phyloP scores from a whole-genome alignment of 306 rosid species.

The Styphnolobium japonicum region DNA sequence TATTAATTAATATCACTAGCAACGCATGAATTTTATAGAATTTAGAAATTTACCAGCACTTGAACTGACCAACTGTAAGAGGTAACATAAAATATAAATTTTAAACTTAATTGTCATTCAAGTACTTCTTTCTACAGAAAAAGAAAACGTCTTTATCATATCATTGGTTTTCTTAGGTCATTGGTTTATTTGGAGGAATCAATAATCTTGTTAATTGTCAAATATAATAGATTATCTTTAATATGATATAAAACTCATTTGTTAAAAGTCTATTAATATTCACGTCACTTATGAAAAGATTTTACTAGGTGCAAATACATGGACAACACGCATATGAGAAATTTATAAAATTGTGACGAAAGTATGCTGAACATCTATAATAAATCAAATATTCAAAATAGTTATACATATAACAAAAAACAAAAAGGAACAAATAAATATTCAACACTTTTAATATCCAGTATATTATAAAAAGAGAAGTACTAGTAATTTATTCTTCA shows the following conservation, averaged over 20 bases:
- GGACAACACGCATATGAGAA: background rate
- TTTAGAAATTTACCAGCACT: background rate
- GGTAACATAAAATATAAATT: background rate
- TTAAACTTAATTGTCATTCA: too few species aligned
- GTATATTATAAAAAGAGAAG: too few species aligned
- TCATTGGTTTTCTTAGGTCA: background rate
- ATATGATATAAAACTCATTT: background rate
- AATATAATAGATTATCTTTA: background rate
- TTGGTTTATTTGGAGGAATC: background rate
- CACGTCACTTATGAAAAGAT: background rate
- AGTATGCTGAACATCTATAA: background rate
- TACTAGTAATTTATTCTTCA: too few species aligned
- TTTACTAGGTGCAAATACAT: too few species aligned
- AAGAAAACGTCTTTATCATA: background rate
- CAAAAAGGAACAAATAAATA: too few species aligned
- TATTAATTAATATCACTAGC: background rate
- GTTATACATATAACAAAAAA: too few species aligned
- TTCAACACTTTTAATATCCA: too few species aligned
- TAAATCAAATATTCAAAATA: too few species aligned
- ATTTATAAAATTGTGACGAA: background rate
- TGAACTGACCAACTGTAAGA: background rate
- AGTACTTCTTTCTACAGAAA: background rate
- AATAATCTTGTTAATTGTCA: background rate
- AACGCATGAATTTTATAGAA: background rate
- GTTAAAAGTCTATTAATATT: background rate